Base-by-base conservation (phyloP, 352 stramenopile genomes). In the Thraustotheca clavata region DNA sequence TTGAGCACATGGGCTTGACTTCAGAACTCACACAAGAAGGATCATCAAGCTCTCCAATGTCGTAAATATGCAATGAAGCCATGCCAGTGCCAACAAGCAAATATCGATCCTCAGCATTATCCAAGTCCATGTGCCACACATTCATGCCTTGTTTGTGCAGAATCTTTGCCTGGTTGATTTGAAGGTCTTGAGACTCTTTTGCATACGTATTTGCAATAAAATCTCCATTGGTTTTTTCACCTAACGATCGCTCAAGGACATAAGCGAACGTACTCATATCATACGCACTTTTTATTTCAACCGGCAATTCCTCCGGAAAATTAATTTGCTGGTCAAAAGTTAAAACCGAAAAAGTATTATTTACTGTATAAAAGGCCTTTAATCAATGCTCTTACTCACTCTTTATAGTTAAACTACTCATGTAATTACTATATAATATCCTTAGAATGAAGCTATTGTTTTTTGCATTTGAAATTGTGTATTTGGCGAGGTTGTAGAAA, bases 81-180 rank as follows among this genome's bases (percentile, higher is more conserved):
- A 77, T 75, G 2, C 76, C 72, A 2, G 82, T 81, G 20, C 79
- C 79, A 29, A 85, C 76, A 32, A 91, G 67, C 20, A 91, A 52
- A 46, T 67, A 89, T 0, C 76, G 75, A 16, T 87, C 69, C 36
- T 88, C 76, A 29, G 81, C 59, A 0, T 79, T 73, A 38, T 91
- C 82, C 26, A 91, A 26, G 24, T 70, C 72, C 67, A 86, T 74
- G 65, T 69, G 73, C 79, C 82, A 89, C 22, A 85, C 72, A 35
- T 75, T 75, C 74, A 87, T 80, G 8, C 71, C 72, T 20, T 60
- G 72, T 8, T 75, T 67, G 68, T 86, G 88, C 46, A 91, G 83
- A 48, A 83, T 87, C 65, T 86, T 83, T 36, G 29, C 16, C 38
- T 65, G 36, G 26, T 65, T 65, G 1, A 65, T 24, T 29, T 6